phyloP scores from a whole-genome alignment of 2,329 filamentous ascomycete genomes.

The Graphiopsis chlorocephala region DNA sequence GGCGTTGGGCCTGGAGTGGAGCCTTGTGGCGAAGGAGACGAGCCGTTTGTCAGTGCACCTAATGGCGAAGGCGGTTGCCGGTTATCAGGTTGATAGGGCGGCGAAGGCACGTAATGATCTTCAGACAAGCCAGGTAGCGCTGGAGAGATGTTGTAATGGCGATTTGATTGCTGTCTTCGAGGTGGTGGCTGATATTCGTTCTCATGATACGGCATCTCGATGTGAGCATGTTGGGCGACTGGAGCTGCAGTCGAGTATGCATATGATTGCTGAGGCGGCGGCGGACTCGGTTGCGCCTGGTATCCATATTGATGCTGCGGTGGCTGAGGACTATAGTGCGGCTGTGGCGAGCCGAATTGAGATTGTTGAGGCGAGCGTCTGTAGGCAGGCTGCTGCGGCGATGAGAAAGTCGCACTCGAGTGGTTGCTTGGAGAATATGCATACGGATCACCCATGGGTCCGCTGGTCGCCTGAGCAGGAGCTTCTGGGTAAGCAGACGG shows the following conservation, averaged over 20 bases:
- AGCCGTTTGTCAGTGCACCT: conserved; percentile 21
- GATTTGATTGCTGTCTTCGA: conserved; percentile 19
- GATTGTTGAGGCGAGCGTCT: conserved; percentile 19
- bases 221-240: conserved; percentile 19
- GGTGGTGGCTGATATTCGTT: conserved; percentile 22
- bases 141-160: conserved; percentile 20
- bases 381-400: conserved; percentile 9
- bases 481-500: conserved; percentile 27
- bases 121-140: conserved; percentile 23
- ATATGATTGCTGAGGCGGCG: conserved; percentile 22
- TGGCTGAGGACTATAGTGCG: conserved; percentile 26
- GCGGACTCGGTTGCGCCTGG: conserved; percentile 22
- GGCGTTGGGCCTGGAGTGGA: conserved; percentile 52
- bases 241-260: conserved; percentile 19
- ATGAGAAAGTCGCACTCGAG: conserved; percentile 6
- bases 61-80: conserved; percentile 30
- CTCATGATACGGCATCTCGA: conserved; percentile 24
- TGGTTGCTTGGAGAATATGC: conserved; percentile 26
- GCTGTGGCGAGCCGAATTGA: conserved; percentile 22
- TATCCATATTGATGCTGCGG: conserved; percentile 22
- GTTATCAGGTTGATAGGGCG: conserved; percentile 26
- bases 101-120: conserved; percentile 28
- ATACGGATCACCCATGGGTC: conserved; percentile 29
- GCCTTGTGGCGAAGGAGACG: conserved; percentile 40
- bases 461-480: conserved; percentile 27